phyloP scores from a whole-genome alignment of 257 asterid genomes.

The Rehmannia glutinosa region DNA sequence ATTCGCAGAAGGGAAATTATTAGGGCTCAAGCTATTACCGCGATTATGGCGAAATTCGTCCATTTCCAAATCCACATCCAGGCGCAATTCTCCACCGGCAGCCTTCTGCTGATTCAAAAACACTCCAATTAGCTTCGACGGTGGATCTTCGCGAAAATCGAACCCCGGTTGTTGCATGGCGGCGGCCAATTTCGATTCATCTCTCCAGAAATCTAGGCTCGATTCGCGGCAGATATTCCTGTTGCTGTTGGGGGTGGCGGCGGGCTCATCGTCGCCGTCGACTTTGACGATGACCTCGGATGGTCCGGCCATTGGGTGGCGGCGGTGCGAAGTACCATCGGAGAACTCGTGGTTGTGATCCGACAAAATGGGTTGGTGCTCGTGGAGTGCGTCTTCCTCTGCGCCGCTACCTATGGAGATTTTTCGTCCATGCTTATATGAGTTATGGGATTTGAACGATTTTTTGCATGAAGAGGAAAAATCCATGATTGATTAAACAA shows the following conservation, averaged over 20 bases:
- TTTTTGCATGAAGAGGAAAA: slow-evolving; percentile 49
- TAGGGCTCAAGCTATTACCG: neutral
- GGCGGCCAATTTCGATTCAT: neutral
- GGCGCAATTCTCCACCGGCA: slow-evolving; percentile 44
- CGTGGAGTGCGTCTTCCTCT: slow-evolving; percentile 31
- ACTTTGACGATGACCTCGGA: slow-evolving; percentile 61
- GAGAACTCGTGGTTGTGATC: slow-evolving; percentile 24
- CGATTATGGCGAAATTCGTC: slow-evolving; percentile 37
- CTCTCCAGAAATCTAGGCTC: slow-evolving; percentile 46
- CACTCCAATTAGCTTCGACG: slow-evolving; percentile 55
- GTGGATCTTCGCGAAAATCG: slow-evolving; percentile 44
- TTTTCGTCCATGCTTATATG: slow-evolving; percentile 25
- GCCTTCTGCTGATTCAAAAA: slow-evolving; percentile 57
- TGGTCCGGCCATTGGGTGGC: slow-evolving; percentile 7
- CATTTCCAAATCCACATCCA: slow-evolving; percentile 75
- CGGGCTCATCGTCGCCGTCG: slow-evolving; percentile 29
- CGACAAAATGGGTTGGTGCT: slow-evolving; percentile 48
- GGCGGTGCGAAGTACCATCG: neutral
- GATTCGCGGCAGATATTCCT: slow-evolving; percentile 28
- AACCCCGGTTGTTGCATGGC: slow-evolving; percentile 16
- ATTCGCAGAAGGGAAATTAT: neutral
- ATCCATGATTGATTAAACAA: slow-evolving; percentile 23
- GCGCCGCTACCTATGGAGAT: slow-evolving; percentile 25
- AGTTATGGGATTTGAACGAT: slow-evolving; percentile 39
- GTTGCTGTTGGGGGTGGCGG: neutral